Evolutionary conservation across 2,329 filamentous ascomycete genomes (phyloP).

Genomic region (Fusarium oligoseptatum): DNA sequence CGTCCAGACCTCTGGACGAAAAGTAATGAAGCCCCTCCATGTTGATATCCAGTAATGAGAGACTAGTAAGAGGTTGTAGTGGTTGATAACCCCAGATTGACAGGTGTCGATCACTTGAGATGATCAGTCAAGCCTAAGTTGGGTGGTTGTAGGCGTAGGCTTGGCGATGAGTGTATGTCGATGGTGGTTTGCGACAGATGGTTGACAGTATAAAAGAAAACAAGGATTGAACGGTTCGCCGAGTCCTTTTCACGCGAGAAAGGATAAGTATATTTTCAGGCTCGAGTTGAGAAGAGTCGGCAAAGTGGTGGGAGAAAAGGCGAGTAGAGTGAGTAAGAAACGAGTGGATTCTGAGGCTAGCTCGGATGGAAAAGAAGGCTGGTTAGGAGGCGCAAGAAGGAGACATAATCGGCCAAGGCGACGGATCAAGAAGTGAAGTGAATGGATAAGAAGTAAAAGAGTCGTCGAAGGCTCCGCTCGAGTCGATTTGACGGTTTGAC

Average conservation of each 20-base stretch:
- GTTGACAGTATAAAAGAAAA: constrained; percentile 11
- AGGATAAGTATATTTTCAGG: constrained; percentile 9
- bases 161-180: constrained; percentile 28
- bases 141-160: constrained; percentile 24
- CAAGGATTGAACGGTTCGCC: constrained; percentile 9
- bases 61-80: constrained; percentile 11
- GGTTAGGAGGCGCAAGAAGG: constrained; percentile 48
- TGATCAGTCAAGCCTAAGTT: constrained; percentile 36
- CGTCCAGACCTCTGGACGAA: constrained; percentile 45
- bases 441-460: constrained; percentile 34
- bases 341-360: constrained; percentile 64
- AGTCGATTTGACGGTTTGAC: constrained; percentile 31
- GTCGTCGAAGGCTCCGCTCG: constrained; percentile 31
- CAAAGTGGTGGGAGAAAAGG: constrained; percentile 23
- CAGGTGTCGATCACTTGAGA: constrained; percentile 43
- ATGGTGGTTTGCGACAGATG: constrained; percentile 25
- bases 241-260: constrained; percentile 11
- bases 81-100: constrained; percentile 24
- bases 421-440: constrained; percentile 36
- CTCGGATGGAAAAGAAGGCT: constrained; percentile 53
- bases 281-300: constrained; percentile 28
- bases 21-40: constrained; percentile 42
- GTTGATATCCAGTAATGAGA: constrained; percentile 8
- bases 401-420: constrained; percentile 54
- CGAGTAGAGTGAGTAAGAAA: constrained; percentile 48